phyloP scores from a whole-genome alignment of 78 protist species.

The Creolimax fragrantissima region DNA sequence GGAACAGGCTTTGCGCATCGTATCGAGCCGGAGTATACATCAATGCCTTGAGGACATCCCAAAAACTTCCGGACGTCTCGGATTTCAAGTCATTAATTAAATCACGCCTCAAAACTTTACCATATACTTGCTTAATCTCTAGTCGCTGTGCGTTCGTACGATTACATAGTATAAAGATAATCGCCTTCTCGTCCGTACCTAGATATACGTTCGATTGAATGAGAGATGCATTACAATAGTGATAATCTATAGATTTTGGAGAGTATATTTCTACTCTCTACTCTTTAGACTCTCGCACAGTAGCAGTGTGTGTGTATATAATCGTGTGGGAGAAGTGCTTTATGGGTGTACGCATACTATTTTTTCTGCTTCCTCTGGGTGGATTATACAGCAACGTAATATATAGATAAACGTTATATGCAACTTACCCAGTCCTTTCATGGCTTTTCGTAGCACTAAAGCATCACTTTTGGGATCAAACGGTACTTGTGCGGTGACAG shows the following conservation, averaged over 20 bases:
- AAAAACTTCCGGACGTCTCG: neutral
- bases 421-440: conserved; percentile 1
- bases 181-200: conserved; percentile 23
- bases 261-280: too few relatives aligned
- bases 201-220: too few relatives aligned
- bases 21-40: neutral
- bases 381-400: too few relatives aligned
- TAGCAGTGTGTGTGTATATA: too few relatives aligned
- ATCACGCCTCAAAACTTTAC: neutral
- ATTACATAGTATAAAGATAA: neutral
- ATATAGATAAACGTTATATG: too few relatives aligned
- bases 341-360: too few relatives aligned
- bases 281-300: too few relatives aligned
- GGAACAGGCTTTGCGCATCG: neutral
- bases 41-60: neutral
- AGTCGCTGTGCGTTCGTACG: neutral
- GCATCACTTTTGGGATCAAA: neutral
- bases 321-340: too few relatives aligned
- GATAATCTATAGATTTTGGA: too few relatives aligned
- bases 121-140: neutral
- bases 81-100: conserved; percentile 18
- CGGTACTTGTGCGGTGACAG: neutral
- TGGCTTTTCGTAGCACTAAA: neutral
- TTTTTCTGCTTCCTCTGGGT: too few relatives aligned
- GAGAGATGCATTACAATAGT: too few relatives aligned